phyloP scores from a whole-genome alignment of 768 basidiomycete genomes.

The Naganishia kalamii region DNA sequence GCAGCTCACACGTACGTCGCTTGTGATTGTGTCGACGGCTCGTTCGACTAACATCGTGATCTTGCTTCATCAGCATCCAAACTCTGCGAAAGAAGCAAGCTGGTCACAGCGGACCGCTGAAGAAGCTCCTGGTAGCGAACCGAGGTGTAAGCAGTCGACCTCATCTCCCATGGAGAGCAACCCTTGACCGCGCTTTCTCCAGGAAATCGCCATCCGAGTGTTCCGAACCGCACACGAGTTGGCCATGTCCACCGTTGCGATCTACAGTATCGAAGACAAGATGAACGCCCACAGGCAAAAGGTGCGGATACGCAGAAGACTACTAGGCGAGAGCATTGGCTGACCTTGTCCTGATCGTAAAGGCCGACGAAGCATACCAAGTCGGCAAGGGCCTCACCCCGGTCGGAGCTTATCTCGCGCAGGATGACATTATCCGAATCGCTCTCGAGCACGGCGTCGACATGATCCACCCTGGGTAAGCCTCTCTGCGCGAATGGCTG shows the following conservation, averaged over 20 bases:
- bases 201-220: conserved; percentile 95
- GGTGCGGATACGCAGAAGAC: conserved; percentile 48
- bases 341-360: conserved; percentile 36
- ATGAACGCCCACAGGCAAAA: conserved; percentile 97
- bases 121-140: conserved; percentile 49
- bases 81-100: conserved; percentile 44
- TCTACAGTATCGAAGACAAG: conserved; percentile 95
- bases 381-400: conserved; percentile 95
- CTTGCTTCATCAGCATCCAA: conserved; percentile 34
- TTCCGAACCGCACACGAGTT: conserved; percentile 97
- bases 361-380: conserved; percentile 96
- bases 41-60: background rate
- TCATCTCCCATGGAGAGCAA: background rate
- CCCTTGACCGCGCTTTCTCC: background rate
- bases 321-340: background rate
- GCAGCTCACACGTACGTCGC: conserved; percentile 19
- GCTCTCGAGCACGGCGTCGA: conserved; percentile 98
- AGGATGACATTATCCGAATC: conserved; percentile 92
- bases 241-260: conserved; percentile 98
- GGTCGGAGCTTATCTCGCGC: conserved; percentile 92
- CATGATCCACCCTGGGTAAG: conserved; percentile 97
- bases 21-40: too few relatives aligned
- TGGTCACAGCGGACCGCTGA: conserved; percentile 44
- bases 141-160: conserved; percentile 34
- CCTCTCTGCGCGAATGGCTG: background rate